Evolutionary conservation across 805 yeast genomes (phyloP).

Genomic region (Candida vaughaniae): DNA sequence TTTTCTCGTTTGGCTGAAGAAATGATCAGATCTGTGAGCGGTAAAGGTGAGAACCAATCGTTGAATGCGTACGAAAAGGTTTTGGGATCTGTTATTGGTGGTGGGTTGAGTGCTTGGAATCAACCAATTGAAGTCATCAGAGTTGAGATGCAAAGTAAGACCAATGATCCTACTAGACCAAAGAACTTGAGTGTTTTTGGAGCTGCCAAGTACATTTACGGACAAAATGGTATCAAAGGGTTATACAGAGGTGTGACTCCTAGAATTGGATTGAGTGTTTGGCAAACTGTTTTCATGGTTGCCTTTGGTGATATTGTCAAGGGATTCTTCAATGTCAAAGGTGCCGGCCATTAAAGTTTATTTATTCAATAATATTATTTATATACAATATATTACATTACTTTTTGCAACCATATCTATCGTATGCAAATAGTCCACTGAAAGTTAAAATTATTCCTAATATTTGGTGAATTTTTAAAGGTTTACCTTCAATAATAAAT

Average conservation of each 20-base stretch:
- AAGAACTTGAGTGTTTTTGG: constrained; percentile 76
- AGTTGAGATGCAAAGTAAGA: constrained; percentile 96
- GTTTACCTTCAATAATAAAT: constrained; percentile 57
- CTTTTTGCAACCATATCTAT: constrained; percentile 33
- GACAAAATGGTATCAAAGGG: constrained; percentile 82
- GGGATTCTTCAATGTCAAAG: constrained; percentile 40
- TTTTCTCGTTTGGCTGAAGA: constrained; percentile 90
- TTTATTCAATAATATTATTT: constrained; percentile 2
- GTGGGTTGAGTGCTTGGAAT: constrained; percentile 97
- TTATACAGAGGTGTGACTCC: constrained; percentile 96
- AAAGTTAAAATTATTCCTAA: constrained; percentile 37
- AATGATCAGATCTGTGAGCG: constrained; percentile 60
- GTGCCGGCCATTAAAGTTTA: constrained; percentile 31
- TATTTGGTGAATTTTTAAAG: constrained; percentile 28
- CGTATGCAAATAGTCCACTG: constrained; percentile 41
- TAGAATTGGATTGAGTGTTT: constrained; percentile 91
- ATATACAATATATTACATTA: too few species aligned
- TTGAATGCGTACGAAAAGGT: constrained; percentile 79
- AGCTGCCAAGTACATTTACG: constrained; percentile 80
- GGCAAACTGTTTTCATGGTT: constrained; percentile 99
- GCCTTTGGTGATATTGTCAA: constrained; percentile 87
- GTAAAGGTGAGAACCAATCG: constrained; percentile 57
- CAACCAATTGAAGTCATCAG: constrained; percentile 98
- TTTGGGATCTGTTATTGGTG: constrained; percentile 85
- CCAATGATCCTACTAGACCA: constrained; percentile 93